Conservation (phyloP, 2,329 filamentous ascomycete genomes). For the Aureobasidium namibiae region DNA sequence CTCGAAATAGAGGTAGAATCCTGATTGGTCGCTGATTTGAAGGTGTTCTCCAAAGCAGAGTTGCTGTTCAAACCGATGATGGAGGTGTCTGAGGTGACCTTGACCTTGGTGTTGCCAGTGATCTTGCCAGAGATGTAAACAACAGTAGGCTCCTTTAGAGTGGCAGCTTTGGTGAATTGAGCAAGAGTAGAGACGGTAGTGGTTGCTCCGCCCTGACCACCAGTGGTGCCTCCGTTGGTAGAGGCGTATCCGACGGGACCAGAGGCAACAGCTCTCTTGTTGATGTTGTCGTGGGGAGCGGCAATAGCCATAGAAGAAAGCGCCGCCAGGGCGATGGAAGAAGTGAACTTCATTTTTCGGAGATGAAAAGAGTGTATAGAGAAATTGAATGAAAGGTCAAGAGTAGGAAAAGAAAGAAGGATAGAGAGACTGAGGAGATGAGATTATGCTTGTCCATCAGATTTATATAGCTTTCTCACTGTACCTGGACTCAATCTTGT, state of each 20-base stretch:
- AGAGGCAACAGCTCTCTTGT: conserved; percentile 1
- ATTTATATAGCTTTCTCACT: neutral
- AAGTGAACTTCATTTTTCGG: conserved; percentile 6
- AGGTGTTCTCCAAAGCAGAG: conserved; percentile 35
- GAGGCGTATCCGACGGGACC: conserved; percentile 21
- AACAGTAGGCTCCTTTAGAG: conserved; percentile 30
- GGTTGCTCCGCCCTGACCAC: conserved; percentile 37
- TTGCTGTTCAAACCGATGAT: conserved; percentile 42
- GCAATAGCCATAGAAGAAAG: conserved; percentile 19
- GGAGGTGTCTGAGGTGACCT: conserved; percentile 42
- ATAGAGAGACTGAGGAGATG: neutral
- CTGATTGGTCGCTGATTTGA: too few species aligned
- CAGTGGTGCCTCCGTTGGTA: conserved; percentile 33
- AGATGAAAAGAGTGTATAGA: neutral
- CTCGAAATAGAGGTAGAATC: too few species aligned
- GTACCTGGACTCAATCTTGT: too few species aligned
- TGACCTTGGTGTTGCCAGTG: conserved; percentile 35
- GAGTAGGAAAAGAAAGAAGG: neutral
- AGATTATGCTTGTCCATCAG: neutral
- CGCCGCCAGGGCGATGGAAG: conserved; percentile 21
- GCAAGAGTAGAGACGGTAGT: conserved; percentile 40
- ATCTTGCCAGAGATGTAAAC: conserved; percentile 41
- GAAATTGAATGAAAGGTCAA: neutral
- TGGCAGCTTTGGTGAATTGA: conserved; percentile 32
- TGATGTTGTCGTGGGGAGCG: conserved; percentile 8